Conservation (phyloP, 2,329 filamentous ascomycete genomes). For the Plenodomus tracheiphilus region DNA sequence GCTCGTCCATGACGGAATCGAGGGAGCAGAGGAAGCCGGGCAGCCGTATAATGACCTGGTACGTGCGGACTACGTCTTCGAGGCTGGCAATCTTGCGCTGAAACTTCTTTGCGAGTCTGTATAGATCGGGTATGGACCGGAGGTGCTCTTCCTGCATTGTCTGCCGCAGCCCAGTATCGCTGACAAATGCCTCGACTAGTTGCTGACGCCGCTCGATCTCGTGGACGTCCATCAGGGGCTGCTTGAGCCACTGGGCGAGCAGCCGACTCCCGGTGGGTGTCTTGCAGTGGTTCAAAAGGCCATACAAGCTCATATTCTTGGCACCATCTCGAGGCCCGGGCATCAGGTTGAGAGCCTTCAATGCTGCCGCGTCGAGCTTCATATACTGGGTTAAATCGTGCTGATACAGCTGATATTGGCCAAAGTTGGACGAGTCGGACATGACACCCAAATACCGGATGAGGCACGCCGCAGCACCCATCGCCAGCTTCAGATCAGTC, state of each 20-base stretch:
- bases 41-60: slow-evolving; percentile 90
- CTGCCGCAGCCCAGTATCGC: slow-evolving; percentile 89
- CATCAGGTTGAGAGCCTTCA: slow-evolving; percentile 93
- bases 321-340: slow-evolving; percentile 89
- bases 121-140: slow-evolving; percentile 89
- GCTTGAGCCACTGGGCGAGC: slow-evolving; percentile 95
- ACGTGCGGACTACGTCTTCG: slow-evolving; percentile 93
- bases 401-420: slow-evolving; percentile 95
- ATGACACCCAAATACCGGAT: slow-evolving; percentile 93
- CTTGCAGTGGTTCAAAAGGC: slow-evolving; percentile 95
- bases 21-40: slow-evolving; percentile 88
- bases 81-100: slow-evolving; percentile 88
- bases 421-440: slow-evolving; percentile 91
- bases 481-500: slow-evolving; percentile 90
- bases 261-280: slow-evolving; percentile 89
- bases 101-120: slow-evolving; percentile 90
- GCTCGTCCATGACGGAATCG: slow-evolving; percentile 93
- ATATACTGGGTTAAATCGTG: slow-evolving; percentile 97
- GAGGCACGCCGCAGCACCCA: slow-evolving; percentile 89
- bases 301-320: slow-evolving; percentile 97
- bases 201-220: slow-evolving; percentile 93
- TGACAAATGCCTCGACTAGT: slow-evolving; percentile 91
- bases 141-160: slow-evolving; percentile 97
- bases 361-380: slow-evolving; percentile 93
- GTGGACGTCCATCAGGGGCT: slow-evolving; percentile 86